These are phyloP conservation scores for Bocquillonia castaneifolia DNA, from an alignment of 441 rosid genomes.

Conservation along the genomic window DNA sequence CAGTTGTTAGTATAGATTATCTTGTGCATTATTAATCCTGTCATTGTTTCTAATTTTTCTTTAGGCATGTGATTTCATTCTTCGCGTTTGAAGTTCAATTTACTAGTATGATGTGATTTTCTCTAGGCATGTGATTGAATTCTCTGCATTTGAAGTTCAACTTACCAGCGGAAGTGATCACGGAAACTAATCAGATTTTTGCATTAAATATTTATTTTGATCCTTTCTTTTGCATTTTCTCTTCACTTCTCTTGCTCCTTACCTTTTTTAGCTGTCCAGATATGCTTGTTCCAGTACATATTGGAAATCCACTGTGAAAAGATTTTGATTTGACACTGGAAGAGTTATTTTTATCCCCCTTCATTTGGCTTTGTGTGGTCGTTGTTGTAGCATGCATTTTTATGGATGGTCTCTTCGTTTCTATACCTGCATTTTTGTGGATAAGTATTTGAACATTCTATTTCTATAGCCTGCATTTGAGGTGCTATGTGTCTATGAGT, in stretches of 20 bases:
- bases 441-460: not conserved
- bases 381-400: not conserved
- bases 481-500: slow-evolving; percentile 8
- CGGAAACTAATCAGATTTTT: not conserved
- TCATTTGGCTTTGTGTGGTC: not conserved
- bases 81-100: too few relatives aligned
- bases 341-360: not conserved
- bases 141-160: not conserved
- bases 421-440: not conserved
- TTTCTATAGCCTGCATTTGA: slow-evolving; percentile 1
- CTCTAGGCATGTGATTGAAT: too few relatives aligned
- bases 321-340: slow-evolving; percentile 2
- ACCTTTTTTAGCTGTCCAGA: not conserved
- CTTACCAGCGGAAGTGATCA: not conserved
- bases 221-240: not conserved
- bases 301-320: not conserved
- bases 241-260: too few relatives aligned
- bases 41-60: not conserved
- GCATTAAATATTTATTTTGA: not conserved
- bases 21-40: not conserved
- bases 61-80: not conserved
- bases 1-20: not conserved
- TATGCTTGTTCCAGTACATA: not conserved
- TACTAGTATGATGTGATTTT: too few relatives aligned
- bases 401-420: not conserved